phyloP scores from a whole-genome alignment of 352 stramenopile genomes.

The Phytophthora tentaculata region DNA sequence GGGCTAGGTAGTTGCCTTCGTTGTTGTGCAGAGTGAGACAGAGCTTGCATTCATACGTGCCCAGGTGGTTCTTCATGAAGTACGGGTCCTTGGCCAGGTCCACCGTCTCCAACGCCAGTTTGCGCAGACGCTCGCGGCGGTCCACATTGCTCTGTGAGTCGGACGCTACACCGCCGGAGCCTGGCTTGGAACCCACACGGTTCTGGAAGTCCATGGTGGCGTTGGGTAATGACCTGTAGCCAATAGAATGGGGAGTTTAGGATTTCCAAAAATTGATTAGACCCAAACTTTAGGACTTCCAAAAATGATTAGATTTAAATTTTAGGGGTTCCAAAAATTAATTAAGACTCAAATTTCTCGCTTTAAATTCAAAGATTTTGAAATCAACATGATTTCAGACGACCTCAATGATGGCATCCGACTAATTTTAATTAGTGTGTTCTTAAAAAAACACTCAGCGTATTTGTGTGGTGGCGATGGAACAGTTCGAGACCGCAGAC shows the following conservation, averaged over 20 bases:
- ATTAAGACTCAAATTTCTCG: no score
- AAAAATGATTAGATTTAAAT: no score
- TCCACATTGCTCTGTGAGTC: conserved; percentile 90
- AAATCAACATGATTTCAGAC: no score
- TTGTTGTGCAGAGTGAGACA: conserved; percentile 99
- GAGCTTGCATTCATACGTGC: conserved; percentile 99
- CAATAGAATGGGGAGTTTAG: conserved; percentile 1
- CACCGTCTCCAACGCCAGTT: conserved; percentile 98
- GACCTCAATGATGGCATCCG: no score
- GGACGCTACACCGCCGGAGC: conserved; percentile 75
- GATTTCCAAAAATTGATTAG: not conserved
- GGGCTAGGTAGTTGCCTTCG: conserved; percentile 99
- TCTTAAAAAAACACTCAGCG: no score
- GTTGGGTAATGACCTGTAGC: conserved; percentile 7
- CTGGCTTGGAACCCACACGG: conserved; percentile 82
- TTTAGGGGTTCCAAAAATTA: no score
- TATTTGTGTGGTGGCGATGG: no score
- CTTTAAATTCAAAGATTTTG: no score
- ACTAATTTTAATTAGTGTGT: no score
- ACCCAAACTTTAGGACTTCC: no score
- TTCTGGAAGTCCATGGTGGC: conserved; percentile 86
- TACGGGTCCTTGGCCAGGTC: conserved; percentile 99
- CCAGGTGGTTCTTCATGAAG: conserved; percentile 99
- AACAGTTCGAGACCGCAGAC: no score
- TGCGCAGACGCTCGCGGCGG: conserved; percentile 95